These are phyloP conservation scores for Przewalskia tangutica DNA, from an alignment of 257 asterid species.

Conservation along the genomic window DNA sequence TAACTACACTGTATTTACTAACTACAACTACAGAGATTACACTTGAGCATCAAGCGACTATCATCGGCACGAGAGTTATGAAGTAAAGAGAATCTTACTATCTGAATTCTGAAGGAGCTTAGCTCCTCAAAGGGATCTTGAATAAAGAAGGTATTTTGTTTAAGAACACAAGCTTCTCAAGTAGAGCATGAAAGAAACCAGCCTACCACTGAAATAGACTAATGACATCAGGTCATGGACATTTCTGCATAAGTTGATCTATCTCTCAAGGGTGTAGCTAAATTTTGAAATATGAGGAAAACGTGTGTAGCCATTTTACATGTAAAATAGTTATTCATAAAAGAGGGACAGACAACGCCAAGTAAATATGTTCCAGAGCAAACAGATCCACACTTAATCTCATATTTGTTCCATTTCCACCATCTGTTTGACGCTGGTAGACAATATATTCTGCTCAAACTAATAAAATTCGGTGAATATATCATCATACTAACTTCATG, in stretches of 20 bases:
- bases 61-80: not conserved
- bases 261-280: not conserved
- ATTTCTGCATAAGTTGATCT: not conserved
- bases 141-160: not conserved
- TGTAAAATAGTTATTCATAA: not conserved
- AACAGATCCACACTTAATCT: not conserved
- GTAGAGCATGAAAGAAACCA: not conserved
- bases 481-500: not conserved
- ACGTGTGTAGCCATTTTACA: not conserved
- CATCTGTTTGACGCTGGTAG: not conserved
- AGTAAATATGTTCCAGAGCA: not conserved
- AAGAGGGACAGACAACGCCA: not conserved
- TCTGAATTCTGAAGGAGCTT: not conserved
- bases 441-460: not conserved
- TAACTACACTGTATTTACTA: not conserved
- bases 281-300: not conserved
- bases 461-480: not conserved
- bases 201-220: not conserved
- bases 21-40: not conserved
- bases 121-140: not conserved
- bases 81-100: not conserved
- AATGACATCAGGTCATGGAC: not conserved
- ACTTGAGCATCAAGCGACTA: not conserved
- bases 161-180: not conserved
- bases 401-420: not conserved